Conservation (phyloP, 1,284 basidiomycete genomes). For the Macrocystidia cucumis region DNA sequence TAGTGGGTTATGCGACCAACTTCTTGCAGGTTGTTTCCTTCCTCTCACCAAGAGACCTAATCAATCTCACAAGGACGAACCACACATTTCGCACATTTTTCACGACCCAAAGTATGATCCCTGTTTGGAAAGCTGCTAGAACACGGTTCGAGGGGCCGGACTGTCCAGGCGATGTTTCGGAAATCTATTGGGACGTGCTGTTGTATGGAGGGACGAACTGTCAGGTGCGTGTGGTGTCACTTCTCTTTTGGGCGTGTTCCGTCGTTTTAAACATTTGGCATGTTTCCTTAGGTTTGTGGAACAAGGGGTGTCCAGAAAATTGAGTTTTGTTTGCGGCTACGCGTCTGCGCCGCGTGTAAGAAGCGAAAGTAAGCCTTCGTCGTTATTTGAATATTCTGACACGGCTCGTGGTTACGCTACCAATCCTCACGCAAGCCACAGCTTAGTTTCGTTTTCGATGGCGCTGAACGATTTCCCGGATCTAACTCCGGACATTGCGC, state of each 20-base stretch:
- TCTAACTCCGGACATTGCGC: no score
- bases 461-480: no score
- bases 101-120: slow-evolving; percentile 11
- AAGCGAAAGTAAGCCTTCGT: slow-evolving; percentile 17
- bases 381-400: neutral
- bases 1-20: neutral
- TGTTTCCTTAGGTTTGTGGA: slow-evolving; percentile 22
- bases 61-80: slow-evolving; percentile 21
- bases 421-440: no score
- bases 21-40: slow-evolving; percentile 17
- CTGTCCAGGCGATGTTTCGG: slow-evolving; percentile 20
- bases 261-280: no score
- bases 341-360: slow-evolving; percentile 21
- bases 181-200: slow-evolving; percentile 23
- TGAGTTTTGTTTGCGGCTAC: slow-evolving; percentile 23
- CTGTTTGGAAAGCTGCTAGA: slow-evolving; percentile 22
- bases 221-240: slow-evolving; percentile 19
- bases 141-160: slow-evolving; percentile 16
- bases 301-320: slow-evolving; percentile 17
- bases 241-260: no score
- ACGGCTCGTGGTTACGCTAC: slow-evolving; percentile 13
- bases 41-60: slow-evolving; percentile 20
- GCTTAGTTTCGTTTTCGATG: no score
- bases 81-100: slow-evolving; percentile 19
- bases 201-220: slow-evolving; percentile 21